Evolutionary conservation across 225 moss, liverwort and hornwort genomes (phyloP).

Genomic region (Marchantia paleacea): DNA sequence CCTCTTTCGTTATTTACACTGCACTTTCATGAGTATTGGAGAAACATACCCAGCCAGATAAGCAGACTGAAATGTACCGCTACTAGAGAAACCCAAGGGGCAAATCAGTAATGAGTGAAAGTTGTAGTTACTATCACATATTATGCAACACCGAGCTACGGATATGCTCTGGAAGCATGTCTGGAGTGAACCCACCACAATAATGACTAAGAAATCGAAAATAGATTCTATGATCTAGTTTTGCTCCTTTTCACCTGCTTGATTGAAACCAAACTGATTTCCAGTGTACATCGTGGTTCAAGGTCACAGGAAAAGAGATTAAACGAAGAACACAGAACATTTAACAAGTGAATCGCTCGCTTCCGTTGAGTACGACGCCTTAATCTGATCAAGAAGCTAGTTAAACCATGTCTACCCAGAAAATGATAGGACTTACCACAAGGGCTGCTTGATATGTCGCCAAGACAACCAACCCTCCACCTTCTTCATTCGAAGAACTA

Average conservation of each 20-base stretch:
- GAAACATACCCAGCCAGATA: background rate
- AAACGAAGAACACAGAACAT: background rate
- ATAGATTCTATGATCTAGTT: no score
- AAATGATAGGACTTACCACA: slow-evolving; percentile 55
- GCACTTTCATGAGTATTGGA: background rate
- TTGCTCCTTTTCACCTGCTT: no score
- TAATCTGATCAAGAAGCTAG: background rate
- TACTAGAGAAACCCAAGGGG: no score
- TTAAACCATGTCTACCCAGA: background rate
- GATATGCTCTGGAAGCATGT: no score
- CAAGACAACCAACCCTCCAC: slow-evolving; percentile 81
- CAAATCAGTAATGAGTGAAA: no score
- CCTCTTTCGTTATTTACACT: background rate
- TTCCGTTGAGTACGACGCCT: background rate
- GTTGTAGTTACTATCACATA: no score
- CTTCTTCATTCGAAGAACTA: slow-evolving; percentile 67
- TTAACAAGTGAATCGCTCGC: background rate
- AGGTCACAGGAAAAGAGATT: background rate
- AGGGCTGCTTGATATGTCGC: slow-evolving; percentile 92
- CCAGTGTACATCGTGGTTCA: no score
- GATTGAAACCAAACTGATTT: no score
- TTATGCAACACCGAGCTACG: no score
- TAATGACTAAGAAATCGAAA: no score
- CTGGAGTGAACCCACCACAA: no score
- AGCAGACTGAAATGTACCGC: background rate